phyloP scores from a whole-genome alignment of 2,329 filamentous ascomycete genomes.

The Penicillium brasilianum region DNA sequence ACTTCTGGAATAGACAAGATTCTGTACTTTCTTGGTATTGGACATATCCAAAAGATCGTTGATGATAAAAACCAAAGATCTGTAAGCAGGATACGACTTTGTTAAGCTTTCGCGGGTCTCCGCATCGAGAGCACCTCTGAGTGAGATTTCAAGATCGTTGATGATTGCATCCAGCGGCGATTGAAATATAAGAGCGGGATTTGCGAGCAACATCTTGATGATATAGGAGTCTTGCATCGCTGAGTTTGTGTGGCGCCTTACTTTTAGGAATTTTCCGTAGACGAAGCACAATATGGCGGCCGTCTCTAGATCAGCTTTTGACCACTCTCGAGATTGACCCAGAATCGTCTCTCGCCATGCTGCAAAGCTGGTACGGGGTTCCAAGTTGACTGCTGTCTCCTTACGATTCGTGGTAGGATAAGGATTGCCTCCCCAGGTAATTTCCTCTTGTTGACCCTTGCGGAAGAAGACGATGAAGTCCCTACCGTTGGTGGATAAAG shows the following conservation, averaged over 20 bases:
- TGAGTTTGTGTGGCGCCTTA: neutral
- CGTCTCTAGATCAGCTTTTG: neutral
- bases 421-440: neutral
- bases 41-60: neutral
- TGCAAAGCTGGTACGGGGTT: neutral
- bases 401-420: neutral
- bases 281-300: neutral
- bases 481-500: neutral
- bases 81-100: neutral
- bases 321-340: neutral
- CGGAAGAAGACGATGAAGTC: neutral
- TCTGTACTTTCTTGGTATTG: neutral
- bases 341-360: neutral
- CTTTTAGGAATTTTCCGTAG: neutral
- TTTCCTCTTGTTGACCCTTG: neutral
- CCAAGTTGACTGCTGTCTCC: neutral
- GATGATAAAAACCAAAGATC: neutral
- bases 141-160: neutral
- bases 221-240: neutral
- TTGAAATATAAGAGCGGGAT: conserved; percentile 42
- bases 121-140: neutral
- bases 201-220: neutral
- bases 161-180: neutral
- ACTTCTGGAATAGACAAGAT: neutral
- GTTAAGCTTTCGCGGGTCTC: neutral